These are phyloP conservation scores for Setaria viridis DNA, from an alignment of 202 grass and related monocot species.

Conservation along the genomic window DNA sequence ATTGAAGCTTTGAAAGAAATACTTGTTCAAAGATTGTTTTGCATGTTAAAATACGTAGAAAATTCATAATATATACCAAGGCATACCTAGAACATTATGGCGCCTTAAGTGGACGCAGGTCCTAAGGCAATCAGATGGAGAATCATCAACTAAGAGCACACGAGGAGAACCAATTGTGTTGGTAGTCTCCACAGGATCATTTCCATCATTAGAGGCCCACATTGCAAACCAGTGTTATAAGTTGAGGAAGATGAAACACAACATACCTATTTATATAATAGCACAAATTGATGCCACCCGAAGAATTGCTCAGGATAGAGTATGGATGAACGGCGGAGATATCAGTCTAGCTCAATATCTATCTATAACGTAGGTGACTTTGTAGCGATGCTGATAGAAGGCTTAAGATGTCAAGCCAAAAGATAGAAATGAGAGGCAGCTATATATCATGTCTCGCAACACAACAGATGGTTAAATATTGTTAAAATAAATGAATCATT, in stretches of 20 bases:
- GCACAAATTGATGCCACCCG: neutral
- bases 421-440: neutral
- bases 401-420: neutral
- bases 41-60: neutral
- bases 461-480: too few species aligned
- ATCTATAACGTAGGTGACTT: neutral
- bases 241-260: neutral
- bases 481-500: too few species aligned
- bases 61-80: neutral
- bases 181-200: neutral
- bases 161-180: neutral
- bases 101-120: neutral
- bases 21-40: neutral
- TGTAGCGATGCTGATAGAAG: neutral
- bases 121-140: neutral
- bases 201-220: neutral
- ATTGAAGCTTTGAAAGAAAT: neutral
- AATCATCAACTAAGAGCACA: constrained; percentile 4
- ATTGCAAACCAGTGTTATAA: neutral
- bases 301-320: neutral
- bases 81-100: neutral
- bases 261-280: neutral
- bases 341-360: neutral
- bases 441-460: too few species aligned
- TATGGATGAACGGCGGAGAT: neutral